Evolutionary conservation across 73 alveolate species (phyloP), one percentile per base, ranked within the genome.

Genomic region (Paramecium pentaurelia): DNA sequence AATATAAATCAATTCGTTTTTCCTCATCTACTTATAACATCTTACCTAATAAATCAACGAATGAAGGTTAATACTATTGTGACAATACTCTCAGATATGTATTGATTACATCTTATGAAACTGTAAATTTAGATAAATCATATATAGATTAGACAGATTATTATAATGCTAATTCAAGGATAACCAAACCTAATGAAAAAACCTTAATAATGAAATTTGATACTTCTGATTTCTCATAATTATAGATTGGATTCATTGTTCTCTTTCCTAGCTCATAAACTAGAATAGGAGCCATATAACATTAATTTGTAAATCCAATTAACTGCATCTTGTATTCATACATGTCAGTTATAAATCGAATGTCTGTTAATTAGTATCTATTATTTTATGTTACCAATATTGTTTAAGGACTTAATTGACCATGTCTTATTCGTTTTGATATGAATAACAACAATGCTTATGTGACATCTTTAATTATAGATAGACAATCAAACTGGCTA

Each of bases 201-300:
- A 77, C 70, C 89, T 77, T 22, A 27, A 34, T 36, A 38, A 6
- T 18, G 2, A 38, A 8, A 42, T 20, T 20, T 22, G 8, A 34
- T 77, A 77, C 89, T 22, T 77, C 89, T 9, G 59, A 27, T 77
- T 77, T 77, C 47, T 77, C 89, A 77, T 77, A 42, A 42, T 77
- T 77, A 20, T 77, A 77, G 2, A 77, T 77, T 12, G 89, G 89
- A 38, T 77, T 77, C 30, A 38, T 18, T 4, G 89, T 77, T 20
- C 89, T 37, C 16, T 77, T 77, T 6, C 89, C 89, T 9, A 77
- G n/a, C 25, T 77, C 89, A 18, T 42, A 25, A 3, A 77, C 40
- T 38, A 77, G 45, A 27, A 34, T 38, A 5, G 89, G 89, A 14
- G 89, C 64, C 47, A 77, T 20, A 77, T 77, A 77, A 77, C 89